A percentile compares a stretch with the other conserved stretches of the same genome.
Evolutionary conservation across 2,329 filamentous ascomycete species (phyloP).

Genomic region (Didymella glomerata): DNA sequence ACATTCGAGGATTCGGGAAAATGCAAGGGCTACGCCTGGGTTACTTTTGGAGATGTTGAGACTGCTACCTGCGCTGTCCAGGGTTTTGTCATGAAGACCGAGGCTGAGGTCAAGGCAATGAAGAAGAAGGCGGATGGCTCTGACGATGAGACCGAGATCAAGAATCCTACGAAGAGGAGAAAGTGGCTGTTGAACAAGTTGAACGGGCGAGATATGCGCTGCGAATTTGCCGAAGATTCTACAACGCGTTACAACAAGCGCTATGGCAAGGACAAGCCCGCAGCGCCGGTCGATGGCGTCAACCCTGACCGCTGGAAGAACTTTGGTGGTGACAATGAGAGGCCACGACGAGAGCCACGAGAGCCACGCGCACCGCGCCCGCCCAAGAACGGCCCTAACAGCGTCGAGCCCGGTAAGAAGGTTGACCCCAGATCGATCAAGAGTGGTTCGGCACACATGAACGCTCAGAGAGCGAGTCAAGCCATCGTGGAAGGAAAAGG

Average conservation of each 20-base stretch:
- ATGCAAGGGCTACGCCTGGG: slow-evolving; percentile 97
- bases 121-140: slow-evolving; percentile 65
- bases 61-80: slow-evolving; percentile 79
- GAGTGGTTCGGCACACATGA: slow-evolving; percentile 55
- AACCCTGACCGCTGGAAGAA: slow-evolving; percentile 42
- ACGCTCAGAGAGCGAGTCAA: slow-evolving; percentile 72
- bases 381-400: slow-evolving; percentile 13
- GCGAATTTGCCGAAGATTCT: slow-evolving; percentile 94
- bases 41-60: slow-evolving; percentile 83
- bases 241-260: slow-evolving; percentile 91
- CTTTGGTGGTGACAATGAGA: slow-evolving; percentile 39
- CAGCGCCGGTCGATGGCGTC: slow-evolving; percentile 44
- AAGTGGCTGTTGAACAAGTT: slow-evolving; percentile 88
- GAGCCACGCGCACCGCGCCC: slow-evolving; percentile 35
- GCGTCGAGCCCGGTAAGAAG: slow-evolving; percentile 40
- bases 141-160: slow-evolving; percentile 58
- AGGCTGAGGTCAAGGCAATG: slow-evolving; percentile 56
- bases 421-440: slow-evolving; percentile 56
- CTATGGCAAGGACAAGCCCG: slow-evolving; percentile 74
- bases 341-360: slow-evolving; percentile 40
- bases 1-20: slow-evolving; percentile 97
- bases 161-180: slow-evolving; percentile 58
- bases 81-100: slow-evolving; percentile 77
- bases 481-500: slow-evolving; percentile 80
- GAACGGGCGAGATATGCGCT: slow-evolving; percentile 79